phyloP scores from a whole-genome alignment of 2,329 filamentous ascomycete species.

The Neofusicoccum umdonicola region DNA sequence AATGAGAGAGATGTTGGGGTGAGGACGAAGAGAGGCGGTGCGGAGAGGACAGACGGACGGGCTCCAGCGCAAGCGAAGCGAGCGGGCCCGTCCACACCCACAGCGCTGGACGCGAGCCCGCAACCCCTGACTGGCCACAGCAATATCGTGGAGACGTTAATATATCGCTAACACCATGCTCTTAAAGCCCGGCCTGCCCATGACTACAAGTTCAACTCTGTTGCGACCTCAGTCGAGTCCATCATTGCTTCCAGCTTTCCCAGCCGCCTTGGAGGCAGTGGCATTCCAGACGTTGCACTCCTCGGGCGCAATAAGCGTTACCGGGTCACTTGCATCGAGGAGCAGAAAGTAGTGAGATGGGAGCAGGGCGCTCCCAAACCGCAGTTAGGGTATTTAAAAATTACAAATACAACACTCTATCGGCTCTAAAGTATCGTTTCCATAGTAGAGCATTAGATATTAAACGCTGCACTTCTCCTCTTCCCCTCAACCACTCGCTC shows the following conservation, averaged over 20 bases:
- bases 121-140: no score
- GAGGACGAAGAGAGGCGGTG: no score
- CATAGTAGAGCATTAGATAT: conserved; percentile 13
- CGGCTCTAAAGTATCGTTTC: conserved; percentile 1
- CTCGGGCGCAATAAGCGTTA: no score
- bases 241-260: no score
- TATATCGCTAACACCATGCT: background rate
- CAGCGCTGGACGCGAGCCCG: no score
- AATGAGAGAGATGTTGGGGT: no score
- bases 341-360: background rate
- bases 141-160: background rate
- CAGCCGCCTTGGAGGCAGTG: no score
- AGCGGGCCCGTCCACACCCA: no score
- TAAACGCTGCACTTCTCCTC: conserved; percentile 3
- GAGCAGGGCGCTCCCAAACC: background rate
- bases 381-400: conserved; percentile 14
- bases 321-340: background rate
- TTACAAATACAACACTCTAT: conserved; percentile 15
- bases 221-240: background rate
- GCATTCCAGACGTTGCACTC: no score
- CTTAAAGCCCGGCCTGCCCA: background rate
- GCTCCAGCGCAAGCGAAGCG: no score
- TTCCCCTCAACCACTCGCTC: background rate
- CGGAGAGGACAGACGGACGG: no score
- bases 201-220: background rate